Evolutionary conservation across 75 land plant species (phyloP).

Genomic region (Chamaecyparis obtusa): DNA sequence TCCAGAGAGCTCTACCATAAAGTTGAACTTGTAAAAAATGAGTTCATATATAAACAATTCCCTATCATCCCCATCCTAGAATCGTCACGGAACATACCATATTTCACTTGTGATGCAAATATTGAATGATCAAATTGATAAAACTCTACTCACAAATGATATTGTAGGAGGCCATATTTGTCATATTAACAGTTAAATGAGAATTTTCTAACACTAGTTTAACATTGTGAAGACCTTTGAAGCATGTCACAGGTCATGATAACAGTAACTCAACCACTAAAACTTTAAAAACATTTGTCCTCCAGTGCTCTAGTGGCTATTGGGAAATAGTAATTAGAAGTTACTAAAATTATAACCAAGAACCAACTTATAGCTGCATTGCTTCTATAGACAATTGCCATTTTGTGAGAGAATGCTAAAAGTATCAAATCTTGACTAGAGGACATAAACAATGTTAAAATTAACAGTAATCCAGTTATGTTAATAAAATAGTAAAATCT

Average conservation of each 20-base stretch:
- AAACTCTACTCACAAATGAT: too few species aligned
- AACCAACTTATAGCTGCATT: not conserved
- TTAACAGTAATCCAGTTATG: not conserved
- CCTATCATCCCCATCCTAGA: too few species aligned
- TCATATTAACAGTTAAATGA: not conserved
- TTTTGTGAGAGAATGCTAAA: not conserved
- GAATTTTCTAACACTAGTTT: not conserved
- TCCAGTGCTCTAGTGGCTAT: not conserved
- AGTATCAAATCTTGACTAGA: not conserved
- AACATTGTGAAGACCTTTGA: not conserved
- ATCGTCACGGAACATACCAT: too few species aligned
- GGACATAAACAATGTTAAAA: not conserved
- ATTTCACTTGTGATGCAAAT: too few species aligned
- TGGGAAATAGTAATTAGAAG: not conserved
- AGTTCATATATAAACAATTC: too few species aligned
- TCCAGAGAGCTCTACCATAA: too few species aligned
- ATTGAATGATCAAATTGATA: too few species aligned
- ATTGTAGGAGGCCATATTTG: too few species aligned
- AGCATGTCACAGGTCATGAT: not conserved
- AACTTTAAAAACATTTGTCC: not conserved
- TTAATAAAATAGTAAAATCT: not conserved
- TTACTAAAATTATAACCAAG: not conserved
- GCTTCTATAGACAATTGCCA: not conserved
- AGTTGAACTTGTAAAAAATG: too few species aligned
- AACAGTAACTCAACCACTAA: not conserved